These are phyloP conservation scores for Letharia columbiana DNA, from an alignment of 495 filamentous ascomycete species.

Conservation along the genomic window DNA sequence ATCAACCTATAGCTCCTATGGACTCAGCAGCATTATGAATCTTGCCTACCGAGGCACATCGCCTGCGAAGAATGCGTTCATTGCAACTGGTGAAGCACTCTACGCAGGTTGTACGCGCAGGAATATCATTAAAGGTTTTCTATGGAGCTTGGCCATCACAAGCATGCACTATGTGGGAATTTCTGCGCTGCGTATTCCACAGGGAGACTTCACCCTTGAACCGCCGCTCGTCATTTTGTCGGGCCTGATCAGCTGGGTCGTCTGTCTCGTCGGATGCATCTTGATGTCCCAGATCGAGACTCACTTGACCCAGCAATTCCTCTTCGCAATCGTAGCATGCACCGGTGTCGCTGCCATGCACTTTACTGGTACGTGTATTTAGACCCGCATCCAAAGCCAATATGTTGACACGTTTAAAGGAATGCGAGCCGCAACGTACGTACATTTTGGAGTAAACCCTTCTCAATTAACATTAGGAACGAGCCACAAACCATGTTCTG, in stretches of 20 bases:
- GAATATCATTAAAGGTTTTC: conserved; percentile 24
- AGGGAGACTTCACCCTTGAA: conserved; percentile 22
- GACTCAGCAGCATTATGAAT: conserved; percentile 23
- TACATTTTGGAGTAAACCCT: not conserved
- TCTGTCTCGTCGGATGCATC: conserved; percentile 26
- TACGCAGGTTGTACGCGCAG: conserved; percentile 21
- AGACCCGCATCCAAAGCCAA: not conserved
- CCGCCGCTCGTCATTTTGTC: conserved; percentile 22
- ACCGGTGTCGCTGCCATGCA: conserved; percentile 27
- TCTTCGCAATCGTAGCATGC: conserved; percentile 25
- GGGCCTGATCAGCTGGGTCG: conserved; percentile 25
- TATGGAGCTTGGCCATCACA: conserved; percentile 27
- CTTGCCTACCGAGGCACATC: conserved; percentile 22
- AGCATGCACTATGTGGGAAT: conserved; percentile 29
- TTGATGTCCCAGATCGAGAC: conserved; percentile 26
- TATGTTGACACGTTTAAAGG: conserved; percentile 17
- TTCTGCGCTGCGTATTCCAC: conserved; percentile 23
- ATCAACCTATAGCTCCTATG: conserved; percentile 20
- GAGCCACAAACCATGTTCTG: not conserved
- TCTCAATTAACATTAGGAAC: not conserved
- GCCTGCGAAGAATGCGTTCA: conserved; percentile 26
- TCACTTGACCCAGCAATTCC: conserved; percentile 24
- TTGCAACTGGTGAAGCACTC: conserved; percentile 25
- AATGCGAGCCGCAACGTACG: conserved; percentile 24
- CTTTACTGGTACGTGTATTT: conserved; percentile 24